phyloP scores from a whole-genome alignment of 768 basidiomycete species.

The Phlegmacium glaucopus region DNA sequence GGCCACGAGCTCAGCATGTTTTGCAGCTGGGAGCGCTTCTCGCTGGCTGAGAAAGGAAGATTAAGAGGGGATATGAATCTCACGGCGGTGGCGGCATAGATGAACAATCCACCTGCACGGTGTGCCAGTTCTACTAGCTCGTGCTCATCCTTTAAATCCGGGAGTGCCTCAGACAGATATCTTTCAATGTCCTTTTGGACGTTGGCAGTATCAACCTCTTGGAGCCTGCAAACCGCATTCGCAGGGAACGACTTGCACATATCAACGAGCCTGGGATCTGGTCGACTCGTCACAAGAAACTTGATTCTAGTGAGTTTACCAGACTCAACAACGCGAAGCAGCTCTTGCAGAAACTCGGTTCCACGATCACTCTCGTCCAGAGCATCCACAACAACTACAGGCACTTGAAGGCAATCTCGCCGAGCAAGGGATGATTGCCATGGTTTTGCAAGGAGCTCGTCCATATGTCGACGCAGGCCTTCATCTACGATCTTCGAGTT shows the following conservation, averaged over 20 bases:
- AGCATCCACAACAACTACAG: constrained; percentile 21
- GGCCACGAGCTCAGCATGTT: constrained; percentile 4
- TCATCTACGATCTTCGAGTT: neutral
- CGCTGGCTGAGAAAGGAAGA: neutral
- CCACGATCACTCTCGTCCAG: constrained; percentile 18
- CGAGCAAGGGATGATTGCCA: constrained; percentile 10
- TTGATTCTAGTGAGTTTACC: constrained; percentile 12
- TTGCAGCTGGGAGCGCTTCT: constrained; percentile 6
- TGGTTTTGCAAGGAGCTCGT: constrained; percentile 15
- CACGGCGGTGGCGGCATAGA: constrained; percentile 25
- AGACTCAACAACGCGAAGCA: constrained; percentile 10
- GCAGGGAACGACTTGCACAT: constrained; percentile 8
- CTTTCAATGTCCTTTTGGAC: constrained; percentile 3
- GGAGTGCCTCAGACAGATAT: constrained; percentile 6
- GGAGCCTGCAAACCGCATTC: constrained; percentile 10
- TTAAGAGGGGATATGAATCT: constrained; percentile 8
- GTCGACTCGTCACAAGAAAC: constrained; percentile 22
- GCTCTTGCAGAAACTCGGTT: constrained; percentile 7
- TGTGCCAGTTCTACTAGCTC: constrained; percentile 10
- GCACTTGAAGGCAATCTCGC: neutral
- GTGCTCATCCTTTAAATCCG: neutral
- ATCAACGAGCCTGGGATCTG: constrained; percentile 14
- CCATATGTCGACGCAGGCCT: constrained; percentile 9
- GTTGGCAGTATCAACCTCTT: constrained; percentile 8
- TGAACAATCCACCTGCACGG: constrained; percentile 21